Base-by-base conservation (phyloP, 306 rosid genomes). In the Fagus sylvatica region DNA sequence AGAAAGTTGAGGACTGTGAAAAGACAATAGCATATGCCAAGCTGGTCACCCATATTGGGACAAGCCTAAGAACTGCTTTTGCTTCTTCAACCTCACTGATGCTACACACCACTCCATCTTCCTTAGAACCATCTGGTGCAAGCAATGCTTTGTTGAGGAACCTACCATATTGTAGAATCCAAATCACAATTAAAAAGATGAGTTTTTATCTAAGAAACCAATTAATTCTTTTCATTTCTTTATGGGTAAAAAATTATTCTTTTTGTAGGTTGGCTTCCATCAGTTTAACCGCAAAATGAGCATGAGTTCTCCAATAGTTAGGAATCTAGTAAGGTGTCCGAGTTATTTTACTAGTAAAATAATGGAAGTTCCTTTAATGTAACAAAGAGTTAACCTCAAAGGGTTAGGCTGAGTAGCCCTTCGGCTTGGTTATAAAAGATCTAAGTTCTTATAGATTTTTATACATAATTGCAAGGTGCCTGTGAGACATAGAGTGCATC, bases 81-180 rank as follows among this genome's bases (percentile, higher is more conserved):
- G 89, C 89, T 75, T 88, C 89, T 78, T 81, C 89, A 53, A 86
- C 88, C 57, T 85, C 88, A 1, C 34, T 10, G 0, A 22, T 16
- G 15, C 71, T 74, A 67, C 91, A 88, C 10, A 62, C 76, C 4
- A 43, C 36, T 3, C 54, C 74, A 19, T 71, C 76, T 61, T 76
- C 79, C 42, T 71, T 70, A 1, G 84, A 76, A 71, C 67, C 79
- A 41, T 73, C 64, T 30, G 82, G 74, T 22, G 78, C 48, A 72
- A 82, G 1, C 71, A 85, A 42, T 3, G 89, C 86, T 72, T 76
- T 79, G 80, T 85, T 69, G 17, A 85, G 89, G 80, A 79, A 85
- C n/a, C 88, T 85, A 43, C 13, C 36, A 73, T 30, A 69, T 22
- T 36, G 19, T 8, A 42, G 49, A 15, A 69, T 13, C 46, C 22